These are phyloP conservation scores for Eucalyptus coolabah DNA, from an alignment of 345 rosid genomes.

Conservation along the genomic window DNA sequence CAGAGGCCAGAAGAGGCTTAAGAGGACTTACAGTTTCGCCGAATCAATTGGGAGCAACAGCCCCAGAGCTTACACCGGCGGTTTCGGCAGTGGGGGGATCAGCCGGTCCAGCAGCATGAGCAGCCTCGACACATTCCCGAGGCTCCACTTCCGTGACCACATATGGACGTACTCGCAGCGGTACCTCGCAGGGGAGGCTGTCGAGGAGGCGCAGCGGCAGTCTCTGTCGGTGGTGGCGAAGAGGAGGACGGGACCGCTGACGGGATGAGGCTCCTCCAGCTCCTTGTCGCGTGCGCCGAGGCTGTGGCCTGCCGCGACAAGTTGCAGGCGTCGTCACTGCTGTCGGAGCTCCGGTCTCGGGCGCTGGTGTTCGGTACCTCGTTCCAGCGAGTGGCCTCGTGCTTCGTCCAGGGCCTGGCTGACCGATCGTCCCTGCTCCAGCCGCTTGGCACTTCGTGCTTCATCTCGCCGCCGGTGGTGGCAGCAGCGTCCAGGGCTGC, in stretches of 20 bases:
- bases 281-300: conserved; percentile 49
- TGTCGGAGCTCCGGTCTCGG: conserved; percentile 34
- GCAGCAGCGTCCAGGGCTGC: conserved; percentile 19
- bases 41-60: conserved; percentile 11
- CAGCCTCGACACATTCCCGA: conserved; percentile 11
- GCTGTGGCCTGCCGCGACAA: conserved; percentile 68
- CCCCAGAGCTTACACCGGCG: background rate
- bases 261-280: conserved; percentile 47
- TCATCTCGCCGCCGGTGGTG: background rate
- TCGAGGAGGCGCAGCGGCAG: conserved; percentile 31
- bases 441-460: conserved; percentile 23
- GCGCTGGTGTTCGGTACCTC: conserved; percentile 49
- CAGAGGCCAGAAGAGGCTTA: conserved; percentile 22
- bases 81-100: background rate
- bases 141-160: conserved; percentile 34
- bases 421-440: conserved; percentile 36
- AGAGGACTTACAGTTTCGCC: conserved; percentile 1
- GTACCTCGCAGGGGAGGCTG: conserved; percentile 30
- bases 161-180: conserved; percentile 17
- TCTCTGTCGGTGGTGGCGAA: background rate
- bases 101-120: conserved; percentile 15
- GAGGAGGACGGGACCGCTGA: conserved; percentile 20
- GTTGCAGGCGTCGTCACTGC: conserved; percentile 28
- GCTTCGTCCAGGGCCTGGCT: conserved; percentile 53
- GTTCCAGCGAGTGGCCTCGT: conserved; percentile 59